Conservation (phyloP, 768 basidiomycete genomes). For the Mycena maculata region DNA sequence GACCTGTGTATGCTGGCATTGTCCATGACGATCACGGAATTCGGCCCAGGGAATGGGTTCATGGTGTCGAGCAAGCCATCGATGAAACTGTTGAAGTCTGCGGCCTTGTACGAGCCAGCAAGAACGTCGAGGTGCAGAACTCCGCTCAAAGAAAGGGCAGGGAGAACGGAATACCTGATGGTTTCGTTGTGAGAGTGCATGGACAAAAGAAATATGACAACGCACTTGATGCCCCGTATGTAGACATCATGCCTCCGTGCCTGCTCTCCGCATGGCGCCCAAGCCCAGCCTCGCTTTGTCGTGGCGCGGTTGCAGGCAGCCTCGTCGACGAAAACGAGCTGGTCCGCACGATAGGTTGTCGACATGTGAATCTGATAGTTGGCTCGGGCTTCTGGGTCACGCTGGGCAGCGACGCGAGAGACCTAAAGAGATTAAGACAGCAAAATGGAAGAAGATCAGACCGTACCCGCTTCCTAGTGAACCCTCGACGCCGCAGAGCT, state of each 20-base stretch:
- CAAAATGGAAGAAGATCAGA: not conserved
- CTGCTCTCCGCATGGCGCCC: not conserved
- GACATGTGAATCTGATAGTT: not conserved
- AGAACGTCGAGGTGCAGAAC: not conserved
- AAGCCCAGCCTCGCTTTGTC: not conserved
- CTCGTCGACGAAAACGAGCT: slow-evolving; percentile 44
- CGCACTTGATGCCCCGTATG: slow-evolving; percentile 4
- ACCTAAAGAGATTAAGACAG: not conserved
- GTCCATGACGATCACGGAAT: slow-evolving; percentile 10
- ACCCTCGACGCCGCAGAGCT: slow-evolving; percentile 17
- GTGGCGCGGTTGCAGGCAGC: not conserved
- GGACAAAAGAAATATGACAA: not conserved
- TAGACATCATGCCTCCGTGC: slow-evolving; percentile 7
- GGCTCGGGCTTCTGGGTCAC: not conserved
- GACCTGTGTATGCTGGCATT: not conserved
- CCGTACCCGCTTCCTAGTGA: slow-evolving; percentile 15
- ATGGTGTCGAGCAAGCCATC: not conserved
- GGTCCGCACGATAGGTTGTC: not conserved
- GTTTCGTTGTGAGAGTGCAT: not conserved
- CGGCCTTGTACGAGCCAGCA: not conserved
- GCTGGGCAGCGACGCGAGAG: not conserved
- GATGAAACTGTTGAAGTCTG: not conserved
- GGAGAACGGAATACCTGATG: slow-evolving; percentile 2
- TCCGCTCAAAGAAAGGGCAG: not conserved
- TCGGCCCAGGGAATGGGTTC: not conserved